Conservation (phyloP, 495 filamentous ascomycete genomes). For the Aspergillus haitiensis region DNA sequence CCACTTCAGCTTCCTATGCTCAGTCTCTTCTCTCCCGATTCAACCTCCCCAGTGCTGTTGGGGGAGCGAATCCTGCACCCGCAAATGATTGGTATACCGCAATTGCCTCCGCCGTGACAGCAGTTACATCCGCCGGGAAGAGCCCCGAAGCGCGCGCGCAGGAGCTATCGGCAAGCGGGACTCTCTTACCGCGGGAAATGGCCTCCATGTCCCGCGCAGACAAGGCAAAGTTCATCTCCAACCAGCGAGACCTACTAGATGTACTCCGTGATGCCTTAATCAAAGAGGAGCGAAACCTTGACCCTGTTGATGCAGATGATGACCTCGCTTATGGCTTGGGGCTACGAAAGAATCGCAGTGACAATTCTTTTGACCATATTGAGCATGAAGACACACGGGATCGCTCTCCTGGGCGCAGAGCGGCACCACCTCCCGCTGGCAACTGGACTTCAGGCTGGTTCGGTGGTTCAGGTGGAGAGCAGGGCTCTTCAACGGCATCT, state of each 20-base stretch:
- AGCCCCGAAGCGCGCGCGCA: conserved; percentile 52
- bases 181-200: conserved; percentile 66
- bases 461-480: conserved; percentile 32
- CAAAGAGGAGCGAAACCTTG: conserved; percentile 61
- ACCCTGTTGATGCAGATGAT: conserved; percentile 41
- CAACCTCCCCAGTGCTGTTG: conserved; percentile 63
- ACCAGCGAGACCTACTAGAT: conserved; percentile 71
- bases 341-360: conserved; percentile 69
- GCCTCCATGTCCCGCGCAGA: conserved; percentile 56
- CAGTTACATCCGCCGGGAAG: conserved; percentile 43
- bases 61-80: conserved; percentile 44
- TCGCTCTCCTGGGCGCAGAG: conserved; percentile 23
- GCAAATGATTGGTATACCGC: conserved; percentile 64
- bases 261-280: conserved; percentile 72
- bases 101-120: conserved; percentile 65
- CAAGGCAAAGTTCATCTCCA: conserved; percentile 65
- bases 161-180: conserved; percentile 57
- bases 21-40: conserved; percentile 82
- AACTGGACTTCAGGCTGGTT: conserved; percentile 45
- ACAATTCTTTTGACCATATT: conserved; percentile 81
- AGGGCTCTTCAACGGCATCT: conserved; percentile 31
- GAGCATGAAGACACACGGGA: conserved; percentile 63
- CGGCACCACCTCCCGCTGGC: conserved; percentile 28
- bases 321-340: conserved; percentile 50
- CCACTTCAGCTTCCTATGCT: conserved; percentile 61